These are phyloP conservation scores for Erodium trifolium DNA, from an alignment of 441 rosid species.

Conservation along the genomic window DNA sequence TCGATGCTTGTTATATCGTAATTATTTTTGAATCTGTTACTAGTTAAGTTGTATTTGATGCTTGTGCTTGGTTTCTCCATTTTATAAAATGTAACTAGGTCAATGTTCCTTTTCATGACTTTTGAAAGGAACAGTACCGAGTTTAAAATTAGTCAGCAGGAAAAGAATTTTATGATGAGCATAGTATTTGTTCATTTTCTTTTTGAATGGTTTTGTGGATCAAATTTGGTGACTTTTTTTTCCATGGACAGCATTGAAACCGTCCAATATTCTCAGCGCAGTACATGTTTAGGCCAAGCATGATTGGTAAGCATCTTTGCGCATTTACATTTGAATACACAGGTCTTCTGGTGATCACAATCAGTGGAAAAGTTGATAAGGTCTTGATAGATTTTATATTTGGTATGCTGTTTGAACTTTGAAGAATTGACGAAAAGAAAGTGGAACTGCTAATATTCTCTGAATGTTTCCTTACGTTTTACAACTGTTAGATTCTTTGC, in stretches of 20 bases:
- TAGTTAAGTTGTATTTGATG: no score
- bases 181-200: background rate
- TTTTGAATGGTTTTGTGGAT: slow-evolving; percentile 10
- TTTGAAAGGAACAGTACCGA: slow-evolving; percentile 7
- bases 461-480: background rate
- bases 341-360: background rate
- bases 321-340: background rate
- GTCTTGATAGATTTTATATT: no score
- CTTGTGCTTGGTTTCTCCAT: no score
- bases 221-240: slow-evolving; percentile 16
- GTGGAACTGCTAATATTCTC: slow-evolving; percentile 3
- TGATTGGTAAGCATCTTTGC: slow-evolving; percentile 18
- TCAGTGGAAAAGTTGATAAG: no score
- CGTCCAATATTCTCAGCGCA: slow-evolving; percentile 27
- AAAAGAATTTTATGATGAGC: slow-evolving; percentile 10
- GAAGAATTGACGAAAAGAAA: no score
- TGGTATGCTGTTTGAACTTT: no score
- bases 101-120: background rate
- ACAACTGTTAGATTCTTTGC: slow-evolving; percentile 18
- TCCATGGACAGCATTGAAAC: slow-evolving; percentile 19
- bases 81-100: background rate
- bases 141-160: slow-evolving; percentile 5
- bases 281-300: slow-evolving; percentile 19
- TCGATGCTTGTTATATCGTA: no score
- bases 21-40: no score